Conservation (phyloP, 306 rosid genomes). For the Astragalus glycyphyllos region DNA sequence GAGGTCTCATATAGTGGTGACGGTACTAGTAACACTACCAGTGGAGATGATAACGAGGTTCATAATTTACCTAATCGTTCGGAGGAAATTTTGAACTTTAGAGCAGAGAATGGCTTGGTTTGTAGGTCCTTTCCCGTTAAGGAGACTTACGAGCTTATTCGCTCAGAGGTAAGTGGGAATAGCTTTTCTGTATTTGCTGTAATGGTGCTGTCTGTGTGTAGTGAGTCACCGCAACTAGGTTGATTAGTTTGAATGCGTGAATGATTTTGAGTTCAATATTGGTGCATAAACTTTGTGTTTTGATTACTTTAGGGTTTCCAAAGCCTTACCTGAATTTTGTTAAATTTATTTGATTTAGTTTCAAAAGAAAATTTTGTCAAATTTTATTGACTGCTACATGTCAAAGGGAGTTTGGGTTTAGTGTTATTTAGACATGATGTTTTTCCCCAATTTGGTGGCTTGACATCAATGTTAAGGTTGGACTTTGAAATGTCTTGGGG, state of each 20-base stretch:
- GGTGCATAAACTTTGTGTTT: constrained; percentile 29
- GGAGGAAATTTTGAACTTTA: constrained; percentile 74
- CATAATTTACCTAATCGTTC: constrained; percentile 62
- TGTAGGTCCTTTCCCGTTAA: constrained; percentile 92
- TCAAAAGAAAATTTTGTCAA: neutral
- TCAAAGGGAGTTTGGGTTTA: constrained; percentile 17
- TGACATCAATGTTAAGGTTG: constrained; percentile 12
- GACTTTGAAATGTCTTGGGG: constrained; percentile 1
- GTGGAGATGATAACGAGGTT: constrained; percentile 70
- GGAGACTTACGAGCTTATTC: constrained; percentile 72
- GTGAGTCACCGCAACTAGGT: constrained; percentile 1
- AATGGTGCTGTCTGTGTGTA: constrained; percentile 22
- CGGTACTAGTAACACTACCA: constrained; percentile 52
- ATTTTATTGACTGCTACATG: constrained; percentile 13
- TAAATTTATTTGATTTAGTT: constrained; percentile 3
- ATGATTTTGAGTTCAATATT: constrained; percentile 31
- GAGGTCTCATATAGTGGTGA: constrained; percentile 67
- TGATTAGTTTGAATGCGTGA: constrained; percentile 4
- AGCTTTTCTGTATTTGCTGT: constrained; percentile 20
- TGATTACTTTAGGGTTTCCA: constrained; percentile 14
- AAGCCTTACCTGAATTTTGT: constrained; percentile 1
- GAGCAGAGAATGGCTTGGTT: constrained; percentile 73
- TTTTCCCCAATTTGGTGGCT: constrained; percentile 26
- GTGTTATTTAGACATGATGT: constrained; percentile 2
- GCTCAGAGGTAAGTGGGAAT: constrained; percentile 73